A percentile compares a stretch with the other conserved stretches of the same genome.
These are phyloP conservation scores for Deakozyma indianensis DNA, from an alignment of 805 yeast species.

Conservation along the genomic window DNA sequence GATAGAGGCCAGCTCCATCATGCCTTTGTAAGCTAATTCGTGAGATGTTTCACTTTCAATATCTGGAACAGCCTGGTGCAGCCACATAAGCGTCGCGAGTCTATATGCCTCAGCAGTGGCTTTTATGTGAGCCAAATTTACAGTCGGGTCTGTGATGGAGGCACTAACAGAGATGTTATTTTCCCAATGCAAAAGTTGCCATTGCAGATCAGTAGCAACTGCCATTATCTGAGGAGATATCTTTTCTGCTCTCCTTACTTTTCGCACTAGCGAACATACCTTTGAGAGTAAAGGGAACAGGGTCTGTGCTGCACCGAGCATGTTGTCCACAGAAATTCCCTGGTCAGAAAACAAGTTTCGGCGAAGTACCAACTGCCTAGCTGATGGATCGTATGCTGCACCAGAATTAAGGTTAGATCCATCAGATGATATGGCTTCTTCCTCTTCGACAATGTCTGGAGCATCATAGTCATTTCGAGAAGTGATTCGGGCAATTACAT, in stretches of 20 bases:
- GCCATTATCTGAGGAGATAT: conserved; percentile 36
- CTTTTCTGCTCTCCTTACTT: conserved; percentile 28
- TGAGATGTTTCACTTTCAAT: conserved; percentile 41
- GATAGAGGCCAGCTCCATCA: conserved; percentile 46
- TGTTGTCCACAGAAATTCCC: conserved; percentile 40
- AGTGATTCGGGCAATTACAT: conserved; percentile 53
- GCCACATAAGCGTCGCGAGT: conserved; percentile 40
- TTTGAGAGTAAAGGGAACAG: conserved; percentile 50
- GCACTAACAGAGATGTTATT: conserved; percentile 30
- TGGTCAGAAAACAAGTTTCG: conserved; percentile 24
- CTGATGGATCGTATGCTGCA: neutral
- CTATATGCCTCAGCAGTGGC: conserved; percentile 62
- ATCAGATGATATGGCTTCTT: neutral
- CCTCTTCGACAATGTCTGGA: neutral
- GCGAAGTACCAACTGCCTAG: conserved; percentile 18
- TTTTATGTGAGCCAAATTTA: conserved; percentile 45
- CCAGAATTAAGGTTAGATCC: neutral
- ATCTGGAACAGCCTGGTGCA: conserved; percentile 62
- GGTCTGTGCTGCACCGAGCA: conserved; percentile 53
- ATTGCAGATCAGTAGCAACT: conserved; percentile 38
- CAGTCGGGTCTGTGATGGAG: conserved; percentile 28
- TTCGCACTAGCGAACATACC: conserved; percentile 41
- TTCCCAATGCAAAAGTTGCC: conserved; percentile 41
- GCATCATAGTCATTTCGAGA: conserved; percentile 15
- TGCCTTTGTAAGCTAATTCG: conserved; percentile 42